Evolutionary conservation across 2,329 filamentous ascomycete genomes (phyloP).

Genomic region (Penicillium sp.): DNA sequence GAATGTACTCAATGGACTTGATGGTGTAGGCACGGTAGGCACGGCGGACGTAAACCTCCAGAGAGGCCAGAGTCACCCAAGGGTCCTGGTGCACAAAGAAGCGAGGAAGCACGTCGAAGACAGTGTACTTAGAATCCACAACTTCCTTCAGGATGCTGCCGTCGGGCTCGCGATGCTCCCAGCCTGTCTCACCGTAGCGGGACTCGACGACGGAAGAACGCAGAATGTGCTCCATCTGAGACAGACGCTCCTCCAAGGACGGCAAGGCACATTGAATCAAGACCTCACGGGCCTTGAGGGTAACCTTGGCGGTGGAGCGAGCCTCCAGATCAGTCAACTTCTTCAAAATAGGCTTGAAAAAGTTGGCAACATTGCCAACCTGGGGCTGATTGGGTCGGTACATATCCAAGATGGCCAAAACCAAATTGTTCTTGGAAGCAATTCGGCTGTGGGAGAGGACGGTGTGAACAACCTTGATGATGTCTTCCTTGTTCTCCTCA

Average conservation of each 20-base stretch:
- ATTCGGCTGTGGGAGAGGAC: conserved; percentile 93
- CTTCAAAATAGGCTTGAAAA: conserved; percentile 74
- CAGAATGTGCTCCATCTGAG: conserved; percentile 98
- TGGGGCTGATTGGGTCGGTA: conserved; percentile 93
- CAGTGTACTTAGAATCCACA: conserved; percentile 96
- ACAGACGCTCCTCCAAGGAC: conserved; percentile 86
- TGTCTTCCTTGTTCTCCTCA: conserved; percentile 94
- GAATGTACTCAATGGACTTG: conserved; percentile 81
- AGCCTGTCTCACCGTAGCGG: conserved; percentile 93
- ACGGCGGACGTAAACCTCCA: conserved; percentile 93
- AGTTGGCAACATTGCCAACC: conserved; percentile 79
- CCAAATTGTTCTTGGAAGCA: conserved; percentile 85
- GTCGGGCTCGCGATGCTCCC: conserved; percentile 90
- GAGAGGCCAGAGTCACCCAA: conserved; percentile 86
- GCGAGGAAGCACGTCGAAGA: conserved; percentile 88
- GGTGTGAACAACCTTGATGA: conserved; percentile 73
- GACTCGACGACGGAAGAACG: conserved; percentile 93
- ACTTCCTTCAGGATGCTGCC: conserved; percentile 92
- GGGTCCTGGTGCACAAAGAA: conserved; percentile 94
- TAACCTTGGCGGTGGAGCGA: conserved; percentile 83
- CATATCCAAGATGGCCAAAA: conserved; percentile 85
- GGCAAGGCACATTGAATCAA: conserved; percentile 96
- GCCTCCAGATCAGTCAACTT: conserved; percentile 88
- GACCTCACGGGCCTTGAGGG: conserved; percentile 92
- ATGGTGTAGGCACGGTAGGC: conserved; percentile 94